A percentile compares a stretch with the other conserved stretches of the same genome.
Evolutionary conservation across 345 rosid species (phyloP).

Genomic region (Eucalyptus camaldulensis): DNA sequence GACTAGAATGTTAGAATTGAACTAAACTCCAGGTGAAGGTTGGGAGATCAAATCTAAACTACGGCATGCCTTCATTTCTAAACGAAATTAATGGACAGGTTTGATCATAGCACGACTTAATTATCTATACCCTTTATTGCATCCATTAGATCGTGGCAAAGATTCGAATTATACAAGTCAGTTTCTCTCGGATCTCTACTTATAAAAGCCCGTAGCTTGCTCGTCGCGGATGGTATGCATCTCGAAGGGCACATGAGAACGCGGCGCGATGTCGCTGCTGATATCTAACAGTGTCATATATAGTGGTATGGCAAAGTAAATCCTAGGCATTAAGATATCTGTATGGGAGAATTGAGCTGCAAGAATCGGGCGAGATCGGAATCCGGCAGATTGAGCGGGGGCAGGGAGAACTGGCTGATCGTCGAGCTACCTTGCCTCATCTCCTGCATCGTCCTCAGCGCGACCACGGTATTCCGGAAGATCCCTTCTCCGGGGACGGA

Average conservation of each 20-base stretch:
- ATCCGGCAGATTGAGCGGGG: slow-evolving; percentile 61
- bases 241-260: background rate
- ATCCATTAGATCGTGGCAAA: background rate
- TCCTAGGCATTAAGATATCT: slow-evolving; percentile 14
- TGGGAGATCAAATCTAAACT: background rate
- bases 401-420: slow-evolving; percentile 48
- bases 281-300: background rate
- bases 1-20: background rate
- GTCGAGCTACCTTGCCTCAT: slow-evolving; percentile 83
- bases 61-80: background rate
- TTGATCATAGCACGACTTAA: background rate
- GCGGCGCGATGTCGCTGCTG: background rate
- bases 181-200: background rate
- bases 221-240: background rate
- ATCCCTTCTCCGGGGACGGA: slow-evolving; percentile 40
- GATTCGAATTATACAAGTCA: background rate
- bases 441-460: slow-evolving; percentile 63
- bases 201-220: background rate
- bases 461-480: slow-evolving; percentile 67
- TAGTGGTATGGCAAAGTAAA: background rate
- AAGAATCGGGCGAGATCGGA: slow-evolving; percentile 27
- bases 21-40: background rate
- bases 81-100: background rate
- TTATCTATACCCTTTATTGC: background rate
- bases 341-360: slow-evolving; percentile 42